Percentiles rank a stretch among this genome's conserved stretches.
Conservation (phyloP, 495 filamentous ascomycete genomes). For the Tuber indicum region DNA sequence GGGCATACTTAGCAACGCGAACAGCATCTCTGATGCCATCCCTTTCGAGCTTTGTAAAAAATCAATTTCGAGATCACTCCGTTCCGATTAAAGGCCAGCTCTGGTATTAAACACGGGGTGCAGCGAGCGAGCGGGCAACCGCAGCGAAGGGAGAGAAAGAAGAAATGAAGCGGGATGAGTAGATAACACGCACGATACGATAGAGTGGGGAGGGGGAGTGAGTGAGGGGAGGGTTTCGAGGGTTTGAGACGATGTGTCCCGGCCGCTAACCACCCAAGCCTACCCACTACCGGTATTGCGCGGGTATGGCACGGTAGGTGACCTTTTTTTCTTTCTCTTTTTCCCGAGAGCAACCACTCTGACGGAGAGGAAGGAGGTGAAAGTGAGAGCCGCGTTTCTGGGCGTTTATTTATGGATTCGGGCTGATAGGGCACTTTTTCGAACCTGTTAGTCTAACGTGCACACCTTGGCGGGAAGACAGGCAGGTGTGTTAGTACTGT, state of each 20-base stretch:
- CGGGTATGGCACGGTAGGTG: neutral
- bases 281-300: neutral
- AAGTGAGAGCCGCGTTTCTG: neutral
- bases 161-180: neutral
- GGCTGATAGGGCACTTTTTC: neutral
- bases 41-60: constrained; percentile 10
- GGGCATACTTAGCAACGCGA: constrained; percentile 35
- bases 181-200: neutral
- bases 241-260: constrained; percentile 1
- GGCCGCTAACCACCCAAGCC: neutral
- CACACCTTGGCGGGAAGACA: neutral
- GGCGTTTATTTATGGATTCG: neutral
- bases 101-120: neutral
- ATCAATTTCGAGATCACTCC: neutral
- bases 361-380: neutral
- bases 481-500: neutral
- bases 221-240: neutral
- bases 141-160: neutral
- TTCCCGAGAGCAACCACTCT: neutral
- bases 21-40: constrained; percentile 31
- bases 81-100: neutral
- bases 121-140: neutral
- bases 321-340: neutral
- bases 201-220: neutral
- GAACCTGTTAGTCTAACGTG: neutral